Base-by-base conservation (phyloP, 2,329 filamentous ascomycete species). In the Beauveria rudraprayagi region DNA sequence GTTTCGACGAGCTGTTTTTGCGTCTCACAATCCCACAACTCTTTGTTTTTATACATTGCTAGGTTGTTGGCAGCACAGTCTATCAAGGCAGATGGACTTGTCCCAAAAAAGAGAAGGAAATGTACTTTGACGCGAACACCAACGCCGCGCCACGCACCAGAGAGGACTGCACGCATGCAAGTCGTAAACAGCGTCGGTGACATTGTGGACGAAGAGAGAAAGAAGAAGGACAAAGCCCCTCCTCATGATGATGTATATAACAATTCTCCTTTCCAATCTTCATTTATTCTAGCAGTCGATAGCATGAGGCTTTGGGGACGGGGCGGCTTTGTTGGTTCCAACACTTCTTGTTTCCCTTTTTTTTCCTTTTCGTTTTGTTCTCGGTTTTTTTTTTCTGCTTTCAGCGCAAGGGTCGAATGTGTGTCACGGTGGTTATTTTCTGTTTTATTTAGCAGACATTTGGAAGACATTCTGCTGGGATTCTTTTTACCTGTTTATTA, bases 231-330 rank as follows among this genome's bases (percentile, higher is more conserved):
- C n/a, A 24, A 22, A 43, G 5, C 34, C 34, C 24, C n/a, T 44
- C 6, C 26, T 30, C 56, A 59, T 52, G 47, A 59, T 44, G 56
- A 59, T 59, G 56, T 59, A 59, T 30, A 59, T 59, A 59, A 16
- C 34, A 37, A 59, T 44, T 52, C 50, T 48, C 28, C 28, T 41
- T 52, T 51, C 19, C 47, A 43, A 40, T 52, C 55, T 47, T 34
- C 24, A 43, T 30, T 50, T 59, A 52, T 59, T 59, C 6, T 34
- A 43, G 55, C 47, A 28, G 30, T 41, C 24, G 26, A 59, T 59
- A 9, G 37, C 56, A 59, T 59, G 44, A 43, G 47, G 47, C 24
- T 52, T 52, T n/a, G 56, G 47, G 46, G 26, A 50, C 22, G 34
- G 30, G 52, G 16, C 30, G 44, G 34, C 44, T 5, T 43, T 58